Conservation (phyloP, 192 early-diverging fungal genomes). For the Coemansia sp. region DNA sequence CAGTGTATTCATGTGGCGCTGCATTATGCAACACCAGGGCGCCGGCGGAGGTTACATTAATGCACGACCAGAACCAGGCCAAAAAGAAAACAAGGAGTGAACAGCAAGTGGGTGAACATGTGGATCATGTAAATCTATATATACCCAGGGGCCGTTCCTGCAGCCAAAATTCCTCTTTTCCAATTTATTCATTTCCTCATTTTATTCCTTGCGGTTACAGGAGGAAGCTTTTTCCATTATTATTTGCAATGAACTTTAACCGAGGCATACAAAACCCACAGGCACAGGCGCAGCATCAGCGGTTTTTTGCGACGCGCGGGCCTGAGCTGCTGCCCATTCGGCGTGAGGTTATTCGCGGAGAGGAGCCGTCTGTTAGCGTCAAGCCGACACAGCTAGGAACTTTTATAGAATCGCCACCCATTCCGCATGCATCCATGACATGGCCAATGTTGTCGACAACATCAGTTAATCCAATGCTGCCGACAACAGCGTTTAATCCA, state of each 20-base stretch:
- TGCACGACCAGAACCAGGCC: not conserved
- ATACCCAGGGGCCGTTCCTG: not conserved
- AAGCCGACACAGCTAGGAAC: not conserved
- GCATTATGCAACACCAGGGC: not conserved
- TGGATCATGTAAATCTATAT: not conserved
- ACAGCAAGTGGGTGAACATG: not conserved
- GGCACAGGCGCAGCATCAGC: slow-evolving; percentile 14
- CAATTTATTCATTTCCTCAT: not conserved
- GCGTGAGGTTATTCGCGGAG: slow-evolving; percentile 21
- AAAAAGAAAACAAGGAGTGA: not conserved
- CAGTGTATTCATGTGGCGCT: not conserved
- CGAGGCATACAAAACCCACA: not conserved
- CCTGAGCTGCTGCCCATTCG: slow-evolving; percentile 23
- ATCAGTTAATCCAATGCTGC: not conserved
- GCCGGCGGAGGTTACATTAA: not conserved
- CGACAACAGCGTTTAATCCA: not conserved
- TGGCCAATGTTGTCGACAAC: slow-evolving; percentile 1
- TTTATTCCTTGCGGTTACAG: not conserved
- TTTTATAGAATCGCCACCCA: not conserved
- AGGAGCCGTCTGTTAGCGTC: not conserved
- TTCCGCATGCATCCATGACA: not conserved
- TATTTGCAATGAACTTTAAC: slow-evolving; percentile 16
- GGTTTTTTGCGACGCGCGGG: slow-evolving; percentile 26
- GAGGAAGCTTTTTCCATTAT: not conserved
- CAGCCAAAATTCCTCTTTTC: not conserved